Evolutionary conservation across 345 rosid genomes (phyloP).

Genomic region (Salix viminalis): DNA sequence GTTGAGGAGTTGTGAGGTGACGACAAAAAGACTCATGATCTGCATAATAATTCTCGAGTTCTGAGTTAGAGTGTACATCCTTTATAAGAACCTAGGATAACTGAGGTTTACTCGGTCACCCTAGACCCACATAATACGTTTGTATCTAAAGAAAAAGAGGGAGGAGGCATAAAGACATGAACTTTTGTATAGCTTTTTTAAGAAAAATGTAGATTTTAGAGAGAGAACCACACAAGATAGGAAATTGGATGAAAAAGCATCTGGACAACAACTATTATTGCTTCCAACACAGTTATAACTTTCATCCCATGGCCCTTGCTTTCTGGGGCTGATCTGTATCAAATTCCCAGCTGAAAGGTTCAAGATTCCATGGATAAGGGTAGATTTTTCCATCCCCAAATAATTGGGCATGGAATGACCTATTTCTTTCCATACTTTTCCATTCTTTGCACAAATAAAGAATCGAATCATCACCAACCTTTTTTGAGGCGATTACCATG

Average conservation of each 20-base stretch:
- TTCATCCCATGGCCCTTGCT: not conserved
- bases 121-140: too few species aligned
- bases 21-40: too few species aligned
- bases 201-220: not conserved
- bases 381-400: not conserved
- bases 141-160: too few species aligned
- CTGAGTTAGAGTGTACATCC: fast-evolving
- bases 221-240: not conserved
- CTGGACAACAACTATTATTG: not conserved
- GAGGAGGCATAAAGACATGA: not conserved
- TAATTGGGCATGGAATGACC: not conserved
- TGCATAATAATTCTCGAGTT: fast-evolving
- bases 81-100: fast-evolving
- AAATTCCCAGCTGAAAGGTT: not conserved
- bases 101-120: fast-evolving
- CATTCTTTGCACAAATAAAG: not conserved
- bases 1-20: too few species aligned
- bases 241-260: not conserved
- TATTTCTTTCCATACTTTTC: not conserved
- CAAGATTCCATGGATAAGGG: not conserved
- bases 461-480: too few species aligned
- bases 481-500: not conserved
- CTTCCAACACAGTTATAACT: not conserved
- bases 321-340: not conserved
- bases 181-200: not conserved